Base-by-base conservation (phyloP, 495 filamentous ascomycete genomes). In the Xylaria palmicola region DNA sequence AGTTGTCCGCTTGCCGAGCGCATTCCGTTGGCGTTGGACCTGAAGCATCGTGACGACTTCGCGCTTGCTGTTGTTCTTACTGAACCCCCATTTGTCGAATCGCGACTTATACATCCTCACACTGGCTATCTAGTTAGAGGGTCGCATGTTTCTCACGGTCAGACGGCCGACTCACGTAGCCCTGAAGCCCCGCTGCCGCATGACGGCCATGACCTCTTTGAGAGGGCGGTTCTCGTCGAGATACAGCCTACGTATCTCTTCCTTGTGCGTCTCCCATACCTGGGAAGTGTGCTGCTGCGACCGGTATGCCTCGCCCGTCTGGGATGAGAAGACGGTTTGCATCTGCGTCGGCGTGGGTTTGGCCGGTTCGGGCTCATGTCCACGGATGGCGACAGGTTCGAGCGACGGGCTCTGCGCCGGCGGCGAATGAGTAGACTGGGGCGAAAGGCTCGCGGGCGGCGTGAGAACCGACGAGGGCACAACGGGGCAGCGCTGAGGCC, bases 141-240 rank as follows among this genome's bases (percentile, higher is more conserved):
- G 52, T 54, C 44, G 41, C 26, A 47, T 51, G 47, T 13, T 34
- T 30, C 17, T 4, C 53, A 36, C 34, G 1, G 43, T 50, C 29
- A 27, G 43, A 27, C 20, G 41, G 45, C 40, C 58, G 40, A 56
- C 72, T 71, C 54, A 74, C 72, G 72, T 75, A 29, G 72, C 72
- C 59, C 68, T 68, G 54, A 75, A 75, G 13, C 69, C 69, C 40
- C 63, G 66, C 24, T 72, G 68, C 20, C 69, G 63, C 72, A 74
- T 74, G 52, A 71, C 71, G 12, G 66, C 47, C 72, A 74, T 74
- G 29, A 74, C 70, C 56, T 74, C 70, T 40, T 72, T 74, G 17
- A 74, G 65, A 29, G 70, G 64, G 34, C 62, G 61, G 36, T 71
- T 68, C 51, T 74, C 72, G 0, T 74, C 72, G 6, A 70, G 53